Evolutionary conservation across 345 rosid species (phyloP), one percentile per base, ranked within the genome.

Genomic region (Gossypium mustelinum): DNA sequence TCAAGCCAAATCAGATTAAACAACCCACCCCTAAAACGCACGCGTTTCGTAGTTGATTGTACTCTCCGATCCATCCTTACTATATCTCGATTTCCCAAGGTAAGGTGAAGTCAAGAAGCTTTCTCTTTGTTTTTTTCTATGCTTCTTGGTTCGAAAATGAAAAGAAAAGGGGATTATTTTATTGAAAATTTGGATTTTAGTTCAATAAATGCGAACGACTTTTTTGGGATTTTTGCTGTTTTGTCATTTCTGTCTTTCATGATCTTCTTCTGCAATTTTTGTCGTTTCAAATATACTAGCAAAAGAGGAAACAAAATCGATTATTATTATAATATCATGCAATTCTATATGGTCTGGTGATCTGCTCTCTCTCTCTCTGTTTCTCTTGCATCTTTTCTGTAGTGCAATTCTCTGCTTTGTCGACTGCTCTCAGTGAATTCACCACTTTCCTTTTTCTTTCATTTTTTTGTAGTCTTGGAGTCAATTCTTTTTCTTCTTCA

Each of bases 241-340:
- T 79, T 75, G 83, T 81, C 81, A 81, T 80, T 77, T 85, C 77
- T 70, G 79, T 54, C 34, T 27, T 48, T 50, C 51, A 2, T 3
- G 66, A 66, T 69, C 79, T 76, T 68, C 81, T 25, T 71, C 82
- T 85, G 84, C 79, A 77, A 76, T 47, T 71, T 60, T 75, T 78
- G 62, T 86, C 85, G 27, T 68, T 68, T 54, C 16, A 71, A 54
- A 52, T 58, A 6, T 27, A 41, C 48, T 20, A 10, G 5, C 14
- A 7, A 17, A 17, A 44, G 9, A 27, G 65, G 65, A 34, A 65
- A 65, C 43, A 65, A 57, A 18, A 0, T 17, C 10, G 3, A 3
- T 62, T 20, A 58, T 58, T 22, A 58, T 58, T 22, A 58, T 58
- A 58, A 58, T 58, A 63, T 39, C 59, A 55, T 55, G 59, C 24